phyloP scores from a whole-genome alignment of 2,329 filamentous ascomycete genomes.

The Phyllosticta ampelicida region DNA sequence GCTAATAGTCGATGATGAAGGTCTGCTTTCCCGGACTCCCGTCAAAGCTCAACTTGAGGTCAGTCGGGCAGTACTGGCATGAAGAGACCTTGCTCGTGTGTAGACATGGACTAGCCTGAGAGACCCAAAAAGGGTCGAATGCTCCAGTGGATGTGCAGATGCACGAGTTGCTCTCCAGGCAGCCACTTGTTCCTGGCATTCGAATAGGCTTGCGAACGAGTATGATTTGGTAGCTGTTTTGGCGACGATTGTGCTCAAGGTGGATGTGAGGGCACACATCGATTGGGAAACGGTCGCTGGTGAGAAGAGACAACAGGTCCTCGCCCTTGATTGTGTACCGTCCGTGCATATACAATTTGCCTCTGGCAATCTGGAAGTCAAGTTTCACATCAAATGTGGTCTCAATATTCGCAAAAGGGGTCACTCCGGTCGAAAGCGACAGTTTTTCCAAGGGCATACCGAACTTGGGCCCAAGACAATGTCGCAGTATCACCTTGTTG shows the following conservation, averaged over 20 bases:
- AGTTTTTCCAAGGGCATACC: neutral
- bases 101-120: neutral
- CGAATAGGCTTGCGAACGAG: neutral
- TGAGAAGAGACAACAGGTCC: neutral
- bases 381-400: neutral
- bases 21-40: neutral
- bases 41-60: neutral
- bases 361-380: neutral
- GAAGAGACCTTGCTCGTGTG: neutral
- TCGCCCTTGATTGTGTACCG: neutral
- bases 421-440: neutral
- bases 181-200: neutral
- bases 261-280: neutral
- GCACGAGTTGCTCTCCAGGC: neutral
- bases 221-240: neutral
- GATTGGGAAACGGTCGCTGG: neutral
- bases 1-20: neutral
- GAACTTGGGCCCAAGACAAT: too few relatives aligned
- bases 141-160: neutral
- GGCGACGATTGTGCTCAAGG: neutral
- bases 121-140: neutral
- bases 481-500: too few relatives aligned
- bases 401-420: too few relatives aligned
- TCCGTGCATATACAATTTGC: neutral
- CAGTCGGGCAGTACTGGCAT: neutral